A percentile compares a stretch with the other conserved stretches of the same genome.
phyloP scores from a whole-genome alignment of 2,329 filamentous ascomycete species.

The Trichoderma sp. region DNA sequence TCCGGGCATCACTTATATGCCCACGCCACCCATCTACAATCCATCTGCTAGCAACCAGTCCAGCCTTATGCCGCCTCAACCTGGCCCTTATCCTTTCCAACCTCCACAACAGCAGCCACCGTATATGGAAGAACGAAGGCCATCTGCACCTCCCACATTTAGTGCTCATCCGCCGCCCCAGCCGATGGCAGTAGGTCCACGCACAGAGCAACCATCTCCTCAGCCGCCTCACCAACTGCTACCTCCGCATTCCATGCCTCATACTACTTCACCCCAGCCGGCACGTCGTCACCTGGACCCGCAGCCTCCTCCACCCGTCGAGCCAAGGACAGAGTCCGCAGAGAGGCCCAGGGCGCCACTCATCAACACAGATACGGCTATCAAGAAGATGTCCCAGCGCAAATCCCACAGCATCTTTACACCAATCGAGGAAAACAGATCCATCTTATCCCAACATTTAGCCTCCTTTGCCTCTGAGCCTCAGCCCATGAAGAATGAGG shows the following conservation, averaged over 20 bases:
- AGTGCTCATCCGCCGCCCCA: slow-evolving; percentile 55
- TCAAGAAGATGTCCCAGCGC: slow-evolving; percentile 66
- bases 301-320: slow-evolving; percentile 50
- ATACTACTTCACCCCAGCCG: slow-evolving; percentile 46
- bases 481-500: slow-evolving; percentile 39
- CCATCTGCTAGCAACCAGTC: slow-evolving; percentile 42
- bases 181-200: slow-evolving; percentile 43
- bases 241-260: slow-evolving; percentile 46
- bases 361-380: slow-evolving; percentile 49
- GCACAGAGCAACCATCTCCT: slow-evolving; percentile 58
- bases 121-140: slow-evolving; percentile 73
- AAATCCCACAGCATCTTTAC: slow-evolving; percentile 95
- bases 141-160: slow-evolving; percentile 67
- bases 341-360: slow-evolving; percentile 46
- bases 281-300: slow-evolving; percentile 48
- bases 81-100: slow-evolving; percentile 39
- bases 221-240: slow-evolving; percentile 54
- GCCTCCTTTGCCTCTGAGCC: slow-evolving; percentile 62
- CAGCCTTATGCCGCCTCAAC: slow-evolving; percentile 38
- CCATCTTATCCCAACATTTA: slow-evolving; percentile 81
- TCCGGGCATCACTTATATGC: slow-evolving; percentile 74
- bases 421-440: slow-evolving; percentile 89
- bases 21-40: slow-evolving; percentile 82
- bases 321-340: slow-evolving; percentile 48
- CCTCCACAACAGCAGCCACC: slow-evolving; percentile 49